These are phyloP conservation scores for Megacollybia marginata DNA, from an alignment of 768 basidiomycete genomes.

Conservation along the genomic window DNA sequence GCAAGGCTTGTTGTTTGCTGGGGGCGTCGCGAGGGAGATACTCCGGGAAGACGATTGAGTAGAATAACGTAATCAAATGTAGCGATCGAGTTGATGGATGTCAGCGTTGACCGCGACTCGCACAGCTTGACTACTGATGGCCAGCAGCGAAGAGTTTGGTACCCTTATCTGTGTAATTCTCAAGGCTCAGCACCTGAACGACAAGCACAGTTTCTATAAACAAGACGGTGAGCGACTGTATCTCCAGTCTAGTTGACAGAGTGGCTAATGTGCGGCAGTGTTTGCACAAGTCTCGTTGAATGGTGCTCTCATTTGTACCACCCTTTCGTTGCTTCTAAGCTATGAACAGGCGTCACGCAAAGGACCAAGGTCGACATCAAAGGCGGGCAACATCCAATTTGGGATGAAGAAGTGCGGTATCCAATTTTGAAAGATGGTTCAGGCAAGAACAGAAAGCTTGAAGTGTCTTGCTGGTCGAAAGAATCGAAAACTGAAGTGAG, in stretches of 20 bases:
- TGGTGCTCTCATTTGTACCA: constrained; percentile 17
- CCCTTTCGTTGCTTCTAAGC: no score
- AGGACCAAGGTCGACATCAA: constrained; percentile 70
- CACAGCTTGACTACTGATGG: constrained; percentile 11
- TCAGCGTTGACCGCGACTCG: no score
- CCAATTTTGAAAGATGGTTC: constrained; percentile 51
- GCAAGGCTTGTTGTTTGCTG: constrained; percentile 22
- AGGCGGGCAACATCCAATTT: constrained; percentile 90
- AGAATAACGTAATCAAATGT: no score
- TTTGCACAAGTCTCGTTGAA: constrained; percentile 62
- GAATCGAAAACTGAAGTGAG: constrained; percentile 51
- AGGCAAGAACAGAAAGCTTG: constrained; percentile 54
- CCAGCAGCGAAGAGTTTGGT: constrained; percentile 51
- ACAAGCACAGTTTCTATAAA: constrained; percentile 83
- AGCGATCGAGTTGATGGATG: no score
- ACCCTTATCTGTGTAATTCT: constrained; percentile 81
- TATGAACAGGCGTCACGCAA: constrained; percentile 44
- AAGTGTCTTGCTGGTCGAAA: constrained; percentile 74
- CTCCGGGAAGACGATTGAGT: constrained; percentile 11
- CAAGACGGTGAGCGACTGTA: no score
- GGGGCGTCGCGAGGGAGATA: constrained; percentile 27
- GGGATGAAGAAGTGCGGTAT: constrained; percentile 86
- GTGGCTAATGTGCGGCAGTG: no score
- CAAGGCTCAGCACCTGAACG: constrained; percentile 75
- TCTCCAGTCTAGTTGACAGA: no score